Evolutionary conservation across 805 yeast species (phyloP), one percentile per base, ranked within the genome.

Genomic region (Kuraishia hungarica): DNA sequence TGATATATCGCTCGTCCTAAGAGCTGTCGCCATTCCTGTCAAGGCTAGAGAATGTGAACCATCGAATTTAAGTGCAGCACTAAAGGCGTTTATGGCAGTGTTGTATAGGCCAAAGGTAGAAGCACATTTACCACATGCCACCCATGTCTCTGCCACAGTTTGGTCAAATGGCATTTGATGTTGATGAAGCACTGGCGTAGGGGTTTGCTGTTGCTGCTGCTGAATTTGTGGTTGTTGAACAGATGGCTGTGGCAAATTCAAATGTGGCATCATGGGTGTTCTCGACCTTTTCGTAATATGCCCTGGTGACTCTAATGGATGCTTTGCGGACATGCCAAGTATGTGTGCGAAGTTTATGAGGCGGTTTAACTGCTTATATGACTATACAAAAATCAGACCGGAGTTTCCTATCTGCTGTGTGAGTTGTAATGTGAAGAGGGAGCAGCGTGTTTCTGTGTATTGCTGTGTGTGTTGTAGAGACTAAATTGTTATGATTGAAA

Each of bases 61-160:
- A 39, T 75, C 74, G 55, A 74, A 75, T 48, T 61, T 65, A 10
- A 78, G 66, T 1, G 78, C 82, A 19, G 63, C 61, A 57, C 77
- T 79, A 58, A 65, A 80, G 23, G 78, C 68, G 43, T 66, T 68
- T 46, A 77, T 71, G 2, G 82, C 80, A n/a, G 71, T 61, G 1
- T 67, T 61, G 8, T 66, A 63, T 3, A 72, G 61, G 3, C 78
- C 80, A 51, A 78, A 60, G 2, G 74, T 62, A 23, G 67, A 61
- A 11, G 83, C 81, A 59, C 81, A 75, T 21, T 67, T 64, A 2
- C 81, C 83, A 54, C 78, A 71, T 2, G 75, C 67, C 1, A 72
- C 58, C 83, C 83, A 79, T 1, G 80, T 72, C 17, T 51, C 46
- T 15, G 51, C 35, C 10, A 49, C n/a, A 23, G 17, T 22, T 11